Base-by-base conservation (phyloP, 1,284 basidiomycete genomes). In the Leccinum subatratum region DNA sequence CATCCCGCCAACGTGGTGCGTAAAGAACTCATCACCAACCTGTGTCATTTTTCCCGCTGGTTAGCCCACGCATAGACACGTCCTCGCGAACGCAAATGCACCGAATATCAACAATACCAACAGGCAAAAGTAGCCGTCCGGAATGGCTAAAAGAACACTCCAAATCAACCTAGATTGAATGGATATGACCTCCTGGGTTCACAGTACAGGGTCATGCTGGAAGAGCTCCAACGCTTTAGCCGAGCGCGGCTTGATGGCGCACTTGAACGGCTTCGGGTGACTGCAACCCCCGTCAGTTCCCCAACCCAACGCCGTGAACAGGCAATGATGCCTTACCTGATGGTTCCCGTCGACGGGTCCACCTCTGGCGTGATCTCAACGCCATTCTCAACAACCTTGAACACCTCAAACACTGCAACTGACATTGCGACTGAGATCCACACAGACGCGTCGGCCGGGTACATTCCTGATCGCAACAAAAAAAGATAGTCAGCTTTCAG, bases 201-300 rank as follows among this genome's bases (percentile, higher is more conserved):
- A 78, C 34, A 77, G 68, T 58, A 66, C 67, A 12, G 71, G 70
- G 68, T 85, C 84, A 60, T 79, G 78, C 56, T 83, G 81, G 61
- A 88, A 84, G 25, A 88, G 73, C 25, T 80, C 79, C 61, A 83
- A 74, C 2, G 85, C 82, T 68, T 80, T 82, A 51, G 82, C 78
- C 0, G 86, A 87, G 20, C 87, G 82, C 12, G 87, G 86, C 69
- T 79, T 83, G 70, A 89, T 82, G 14, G 78, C 72, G 70, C 87
- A 89, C 70, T 82, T 81, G 77, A 86, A 89, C 6, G 85, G 82
- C 68, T 82, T 83, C 6, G 86, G 86, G 70, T 86, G 85, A 70
- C 87, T 89, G 68, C 11, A 45, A 28, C 12, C 16, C 8, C n/a
- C 39, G 1, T 74, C 57, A 75, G 28, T 45, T 4, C 32, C 12